Evolutionary conservation across 208 protist genomes (phyloP).

Genomic region (Crithidia fasciculata): DNA sequence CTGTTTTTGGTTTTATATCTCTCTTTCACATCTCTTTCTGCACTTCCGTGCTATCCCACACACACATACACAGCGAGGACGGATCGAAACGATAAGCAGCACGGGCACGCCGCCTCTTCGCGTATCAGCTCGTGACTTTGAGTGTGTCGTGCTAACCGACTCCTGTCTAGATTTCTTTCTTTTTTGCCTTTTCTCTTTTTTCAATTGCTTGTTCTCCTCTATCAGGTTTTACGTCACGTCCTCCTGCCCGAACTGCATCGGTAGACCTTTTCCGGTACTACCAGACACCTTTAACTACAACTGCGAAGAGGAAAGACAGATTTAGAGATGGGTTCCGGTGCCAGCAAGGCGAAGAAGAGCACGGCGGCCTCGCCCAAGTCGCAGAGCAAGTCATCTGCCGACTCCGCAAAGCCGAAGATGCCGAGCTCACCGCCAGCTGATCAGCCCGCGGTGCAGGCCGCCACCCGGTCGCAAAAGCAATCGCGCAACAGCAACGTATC

Average conservation of each 20-base stretch:
- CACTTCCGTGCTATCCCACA: not conserved
- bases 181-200: not conserved
- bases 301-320: not conserved
- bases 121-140: too few relatives aligned
- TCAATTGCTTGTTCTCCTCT: not conserved
- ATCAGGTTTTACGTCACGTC: too few relatives aligned
- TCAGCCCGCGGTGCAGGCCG: not conserved
- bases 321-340: constrained; percentile 8
- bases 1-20: constrained; percentile 4
- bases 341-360: constrained; percentile 3
- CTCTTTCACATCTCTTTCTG: constrained; percentile 2
- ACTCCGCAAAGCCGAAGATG: not conserved
- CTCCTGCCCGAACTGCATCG: too few relatives aligned
- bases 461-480: not conserved
- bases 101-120: too few relatives aligned
- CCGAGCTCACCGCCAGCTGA: not conserved
- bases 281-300: not conserved
- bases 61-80: too few relatives aligned
- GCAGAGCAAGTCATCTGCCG: not conserved
- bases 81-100: too few relatives aligned
- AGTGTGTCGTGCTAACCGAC: too few relatives aligned
- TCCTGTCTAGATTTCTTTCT: not conserved
- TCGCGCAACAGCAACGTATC: not conserved
- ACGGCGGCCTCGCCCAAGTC: constrained; percentile 1
- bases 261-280: too few relatives aligned